Evolutionary conservation across 306 rosid genomes (phyloP), one percentile per base, ranked within the genome.

Genomic region (Glycine tomentella): DNA sequence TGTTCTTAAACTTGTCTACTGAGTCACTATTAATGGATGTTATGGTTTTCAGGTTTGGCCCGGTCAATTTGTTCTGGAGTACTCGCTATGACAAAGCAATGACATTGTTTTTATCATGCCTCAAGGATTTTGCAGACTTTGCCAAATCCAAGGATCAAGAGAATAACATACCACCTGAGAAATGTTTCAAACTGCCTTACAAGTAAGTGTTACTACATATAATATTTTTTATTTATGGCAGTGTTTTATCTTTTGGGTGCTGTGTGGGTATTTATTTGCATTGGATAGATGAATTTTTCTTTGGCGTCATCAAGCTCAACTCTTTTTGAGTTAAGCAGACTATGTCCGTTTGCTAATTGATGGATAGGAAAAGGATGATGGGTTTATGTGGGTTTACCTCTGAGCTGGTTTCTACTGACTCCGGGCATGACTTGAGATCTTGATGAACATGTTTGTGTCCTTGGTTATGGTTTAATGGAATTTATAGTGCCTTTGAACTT

Each of bases 11-110:
- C 78, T 59, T 79, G 76, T 76, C 70, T 78, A 42, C 15, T 49
- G 52, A 61, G 78, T 85, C 80, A 80, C 33, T 74, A 61, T 25
- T 53, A 38, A 69, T 57, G 45, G 73, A 72, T 44, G 75, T 31
- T 14, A 52, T 16, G 80, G 12, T 40, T 51, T 51, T 62, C 84
- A 94, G 99, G 92, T 95, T 95, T 87, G 99, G 98, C 81, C 98
- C 99, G 1, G 99, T 95, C 86, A 95, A 95, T 90, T 86, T 93
- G 86, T 93, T 93, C 80, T 95, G 99, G 99, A 93, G 99, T 83
- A 93, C 97, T 63, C 94, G 98, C 46, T 95, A 93, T 83, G 99
- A 95, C 94, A 93, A 83, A 88, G 98, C 98, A 87, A 93, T 93
- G 99, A 87, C 97, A 9, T 85, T 90, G 80, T 95, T 84, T 87